A percentile compares a stretch with the other conserved stretches of the same genome.
Conservation (phyloP, 2,329 filamentous ascomycete genomes). For the Trichoderma harzianum region DNA sequence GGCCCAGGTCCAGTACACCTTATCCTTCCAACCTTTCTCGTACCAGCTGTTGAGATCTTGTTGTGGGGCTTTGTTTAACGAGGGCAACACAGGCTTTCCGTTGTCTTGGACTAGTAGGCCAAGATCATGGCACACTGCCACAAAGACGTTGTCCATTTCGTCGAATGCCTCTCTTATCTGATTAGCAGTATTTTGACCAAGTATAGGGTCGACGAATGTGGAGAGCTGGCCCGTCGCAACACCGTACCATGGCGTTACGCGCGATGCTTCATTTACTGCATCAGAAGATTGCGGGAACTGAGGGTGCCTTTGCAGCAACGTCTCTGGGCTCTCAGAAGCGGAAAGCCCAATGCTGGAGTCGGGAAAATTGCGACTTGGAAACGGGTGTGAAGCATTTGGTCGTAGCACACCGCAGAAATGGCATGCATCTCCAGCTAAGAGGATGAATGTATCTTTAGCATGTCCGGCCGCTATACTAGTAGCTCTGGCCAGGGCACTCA, state of each 20-base stretch:
- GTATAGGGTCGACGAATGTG: not conserved
- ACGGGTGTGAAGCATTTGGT: not conserved
- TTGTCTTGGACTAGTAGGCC: not conserved
- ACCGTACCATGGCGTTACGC: not conserved
- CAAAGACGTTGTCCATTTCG: slow-evolving; percentile 4
- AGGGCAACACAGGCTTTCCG: not conserved
- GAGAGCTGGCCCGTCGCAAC: not conserved
- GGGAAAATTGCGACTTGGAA: not conserved
- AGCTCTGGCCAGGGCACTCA: slow-evolving; percentile 23
- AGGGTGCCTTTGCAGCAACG: not conserved
- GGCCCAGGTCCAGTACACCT: slow-evolving; percentile 1
- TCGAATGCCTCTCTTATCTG: not conserved
- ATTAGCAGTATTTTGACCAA: not conserved
- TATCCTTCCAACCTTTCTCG: slow-evolving; percentile 1
- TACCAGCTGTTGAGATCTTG: slow-evolving; percentile 5
- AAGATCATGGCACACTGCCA: not conserved
- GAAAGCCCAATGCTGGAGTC: not conserved
- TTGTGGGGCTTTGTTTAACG: not conserved
- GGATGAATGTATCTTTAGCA: slow-evolving; percentile 21
- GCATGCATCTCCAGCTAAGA: slow-evolving; percentile 25
- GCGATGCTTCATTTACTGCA: not conserved
- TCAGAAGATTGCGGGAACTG: not conserved
- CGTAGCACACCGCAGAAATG: slow-evolving; percentile 15
- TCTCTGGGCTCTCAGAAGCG: not conserved
- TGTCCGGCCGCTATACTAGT: slow-evolving; percentile 6